Evolutionary conservation across 768 basidiomycete genomes (phyloP).

Genomic region (Mrakia blollopis): DNA sequence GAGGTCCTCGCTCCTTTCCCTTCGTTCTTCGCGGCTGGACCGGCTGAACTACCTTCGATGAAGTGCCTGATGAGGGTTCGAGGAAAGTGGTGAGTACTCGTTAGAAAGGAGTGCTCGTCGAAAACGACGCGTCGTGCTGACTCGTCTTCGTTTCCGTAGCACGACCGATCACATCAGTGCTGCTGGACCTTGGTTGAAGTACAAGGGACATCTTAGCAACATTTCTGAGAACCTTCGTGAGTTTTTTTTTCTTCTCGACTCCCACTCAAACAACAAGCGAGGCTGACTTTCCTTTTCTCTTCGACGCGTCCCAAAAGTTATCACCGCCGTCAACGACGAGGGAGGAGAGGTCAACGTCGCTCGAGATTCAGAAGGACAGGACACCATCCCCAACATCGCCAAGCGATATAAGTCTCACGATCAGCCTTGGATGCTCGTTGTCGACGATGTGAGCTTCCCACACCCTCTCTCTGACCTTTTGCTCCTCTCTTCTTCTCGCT

Average conservation of each 20-base stretch:
- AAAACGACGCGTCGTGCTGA: background rate
- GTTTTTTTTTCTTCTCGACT: conserved; percentile 41
- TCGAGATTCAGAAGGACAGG: conserved; percentile 62
- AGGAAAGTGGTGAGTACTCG: conserved; percentile 67
- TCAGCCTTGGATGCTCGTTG: conserved; percentile 88
- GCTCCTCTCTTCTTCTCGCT: background rate
- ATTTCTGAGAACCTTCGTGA: conserved; percentile 90
- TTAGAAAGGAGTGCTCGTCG: background rate
- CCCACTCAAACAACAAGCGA: too few species aligned
- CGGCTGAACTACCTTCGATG: conserved; percentile 70
- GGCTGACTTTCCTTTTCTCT: background rate
- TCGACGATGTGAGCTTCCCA: conserved; percentile 60
- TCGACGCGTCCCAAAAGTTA: conserved; percentile 53
- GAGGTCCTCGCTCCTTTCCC: conserved; percentile 81
- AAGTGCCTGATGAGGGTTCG: conserved; percentile 83
- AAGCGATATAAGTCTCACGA: conserved; percentile 76
- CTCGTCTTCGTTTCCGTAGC: conserved; percentile 32
- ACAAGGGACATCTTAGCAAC: conserved; percentile 90
- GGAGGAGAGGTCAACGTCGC: conserved; percentile 88
- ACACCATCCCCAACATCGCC: conserved; percentile 84
- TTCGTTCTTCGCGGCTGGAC: conserved; percentile 60
- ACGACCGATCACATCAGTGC: conserved; percentile 99
- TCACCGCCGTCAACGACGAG: conserved; percentile 93
- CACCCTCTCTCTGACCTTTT: background rate
- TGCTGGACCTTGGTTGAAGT: conserved; percentile 97